These are phyloP conservation scores for Solanum piurae DNA, from an alignment of 257 asterid species.

Conservation along the genomic window DNA sequence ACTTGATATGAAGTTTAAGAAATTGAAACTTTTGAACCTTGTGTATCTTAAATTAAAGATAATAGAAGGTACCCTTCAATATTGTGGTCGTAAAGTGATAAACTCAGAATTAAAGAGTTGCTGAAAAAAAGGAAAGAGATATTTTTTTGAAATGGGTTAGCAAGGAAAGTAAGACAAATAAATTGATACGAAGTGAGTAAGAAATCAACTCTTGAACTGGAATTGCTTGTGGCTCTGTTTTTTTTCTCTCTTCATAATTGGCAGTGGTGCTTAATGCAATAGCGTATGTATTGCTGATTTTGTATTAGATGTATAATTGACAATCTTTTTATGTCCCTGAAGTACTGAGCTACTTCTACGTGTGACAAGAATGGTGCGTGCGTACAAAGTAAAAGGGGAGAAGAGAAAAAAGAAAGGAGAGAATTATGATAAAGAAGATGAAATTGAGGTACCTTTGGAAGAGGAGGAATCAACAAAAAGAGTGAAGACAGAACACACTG, in stretches of 20 bases:
- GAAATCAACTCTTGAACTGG: background rate
- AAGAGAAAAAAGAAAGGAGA: slow-evolving; percentile 22
- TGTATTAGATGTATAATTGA: background rate
- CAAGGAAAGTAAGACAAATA: background rate
- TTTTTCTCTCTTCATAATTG: background rate
- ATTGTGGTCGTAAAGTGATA: too few species aligned
- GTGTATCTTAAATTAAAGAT: too few species aligned
- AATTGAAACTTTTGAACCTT: too few species aligned
- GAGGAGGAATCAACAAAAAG: slow-evolving; percentile 3
- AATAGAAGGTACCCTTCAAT: too few species aligned
- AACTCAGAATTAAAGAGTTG: too few species aligned
- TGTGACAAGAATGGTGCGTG: slow-evolving; percentile 19
- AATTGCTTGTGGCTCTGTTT: background rate
- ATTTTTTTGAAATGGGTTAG: background rate
- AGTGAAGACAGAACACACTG: slow-evolving; percentile 18
- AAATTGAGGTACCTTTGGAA: background rate
- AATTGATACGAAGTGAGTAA: background rate
- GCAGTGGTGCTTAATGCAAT: background rate
- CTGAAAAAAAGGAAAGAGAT: too few species aligned
- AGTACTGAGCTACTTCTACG: background rate
- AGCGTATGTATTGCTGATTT: background rate
- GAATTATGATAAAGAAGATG: slow-evolving; percentile 18
- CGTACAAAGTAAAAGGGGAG: slow-evolving; percentile 23
- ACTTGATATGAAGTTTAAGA: too few species aligned
- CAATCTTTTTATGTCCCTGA: background rate